Base-by-base conservation (phyloP, 805 yeast species). In the Spathaspora sp. region DNA sequence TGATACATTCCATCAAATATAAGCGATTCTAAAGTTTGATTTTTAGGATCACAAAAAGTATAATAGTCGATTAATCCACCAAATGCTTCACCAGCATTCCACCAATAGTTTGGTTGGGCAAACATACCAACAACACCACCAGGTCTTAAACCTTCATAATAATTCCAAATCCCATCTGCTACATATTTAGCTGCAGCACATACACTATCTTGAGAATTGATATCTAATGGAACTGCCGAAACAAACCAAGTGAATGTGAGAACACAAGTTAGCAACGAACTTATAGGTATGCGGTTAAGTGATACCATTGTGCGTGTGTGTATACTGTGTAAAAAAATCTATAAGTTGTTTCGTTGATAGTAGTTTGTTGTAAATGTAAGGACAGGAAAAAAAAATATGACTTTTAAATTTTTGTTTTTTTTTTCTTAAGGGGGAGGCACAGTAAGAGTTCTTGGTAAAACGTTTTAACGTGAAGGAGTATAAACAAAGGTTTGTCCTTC, bases 51-150 rank as follows among this genome's bases (percentile, higher is more conserved):
- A 59, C 81, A 77, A 52, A 64, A 67, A 6, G 68, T 62, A 55
- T 62, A 68, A 60, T 72, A 74, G 53, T 72, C 73, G 19, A 77
- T 57, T 57, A 77, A 60, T 1, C 78, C 77, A 18, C 80, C 81
- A 67, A 77, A 77, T 4, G 78, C 79, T 59, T 75, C 79, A 20
- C 80, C 80, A 23, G 80, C 79, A 54, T 77, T 68, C 81, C 81
- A 77, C 81, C 81, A 77, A 63, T 76, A 77, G 66, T 77, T 72
- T 2, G 79, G 80, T 12, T 66, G 47, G 4, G 63, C 52, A 56
- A 77, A 75, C 77, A 73, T 73, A 1, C 81, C 81, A 9, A 76
- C 70, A 9, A 73, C 65, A 28, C 81, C 81, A 14, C 80, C 81
- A 50, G 65, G 58, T 31, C 57, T 31, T 40, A 55, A 52, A 17